These are phyloP conservation scores for Rhododendron williamsianum DNA, from an alignment of 148 eudicot genomes.

Conservation along the genomic window DNA sequence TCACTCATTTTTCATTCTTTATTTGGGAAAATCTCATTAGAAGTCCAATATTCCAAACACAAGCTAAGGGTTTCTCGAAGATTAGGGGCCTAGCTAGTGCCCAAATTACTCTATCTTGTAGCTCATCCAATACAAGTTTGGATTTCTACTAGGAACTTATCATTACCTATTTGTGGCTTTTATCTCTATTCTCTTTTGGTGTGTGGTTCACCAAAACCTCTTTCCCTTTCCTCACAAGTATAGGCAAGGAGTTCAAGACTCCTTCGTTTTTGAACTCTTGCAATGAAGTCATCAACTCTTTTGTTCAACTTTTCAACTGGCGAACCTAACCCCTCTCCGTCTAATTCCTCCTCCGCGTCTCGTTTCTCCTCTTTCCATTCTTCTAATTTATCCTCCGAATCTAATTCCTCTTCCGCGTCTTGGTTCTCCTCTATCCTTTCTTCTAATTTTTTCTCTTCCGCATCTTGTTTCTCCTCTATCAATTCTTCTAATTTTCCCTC, in stretches of 20 bases:
- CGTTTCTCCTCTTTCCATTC: neutral
- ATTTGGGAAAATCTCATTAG: neutral
- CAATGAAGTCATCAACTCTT: constrained; percentile 72
- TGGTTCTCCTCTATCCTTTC: neutral
- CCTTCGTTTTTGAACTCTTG: constrained; percentile 57
- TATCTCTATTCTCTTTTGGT: too few species aligned
- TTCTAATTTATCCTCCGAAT: neutral
- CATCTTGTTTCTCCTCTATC: too few species aligned
- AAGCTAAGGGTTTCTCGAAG: neutral
- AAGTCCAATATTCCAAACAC: neutral
- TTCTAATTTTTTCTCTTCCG: neutral
- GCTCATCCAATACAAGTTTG: neutral
- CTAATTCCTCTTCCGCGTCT: constrained; percentile 8
- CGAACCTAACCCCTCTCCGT: neutral
- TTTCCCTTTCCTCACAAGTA: too few species aligned
- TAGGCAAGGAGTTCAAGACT: constrained; percentile 31
- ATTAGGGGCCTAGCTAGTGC: neutral
- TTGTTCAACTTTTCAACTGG: constrained; percentile 30
- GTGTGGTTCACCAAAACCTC: too few species aligned
- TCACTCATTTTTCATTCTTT: too few species aligned
- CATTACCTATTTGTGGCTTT: too few species aligned
- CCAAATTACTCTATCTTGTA: neutral
- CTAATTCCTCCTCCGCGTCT: constrained; percentile 13
- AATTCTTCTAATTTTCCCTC: too few species aligned
- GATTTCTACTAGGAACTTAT: neutral